A percentile compares a stretch with the other conserved stretches of the same genome.
Conservation (phyloP, 2,329 filamentous ascomycete species). For the Alternaria burnsii region DNA sequence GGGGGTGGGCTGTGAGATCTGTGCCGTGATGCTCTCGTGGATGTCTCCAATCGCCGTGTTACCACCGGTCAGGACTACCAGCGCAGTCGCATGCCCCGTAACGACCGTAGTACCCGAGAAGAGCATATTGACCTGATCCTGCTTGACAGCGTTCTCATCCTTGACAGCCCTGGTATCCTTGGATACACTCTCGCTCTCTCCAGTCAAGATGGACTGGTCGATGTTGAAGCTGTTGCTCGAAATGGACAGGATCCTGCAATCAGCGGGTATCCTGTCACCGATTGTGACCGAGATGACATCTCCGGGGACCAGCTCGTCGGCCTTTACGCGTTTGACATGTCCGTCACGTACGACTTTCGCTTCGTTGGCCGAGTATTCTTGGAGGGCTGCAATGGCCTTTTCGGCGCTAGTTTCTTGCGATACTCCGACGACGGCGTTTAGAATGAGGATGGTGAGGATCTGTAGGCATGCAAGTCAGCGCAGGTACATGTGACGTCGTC, state of each 20-base stretch:
- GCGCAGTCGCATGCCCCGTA: constrained; percentile 87
- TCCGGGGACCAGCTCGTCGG: constrained; percentile 95
- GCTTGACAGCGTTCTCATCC: constrained; percentile 88
- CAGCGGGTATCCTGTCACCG: constrained; percentile 91
- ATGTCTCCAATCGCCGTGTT: constrained; percentile 98
- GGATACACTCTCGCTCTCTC: constrained; percentile 95
- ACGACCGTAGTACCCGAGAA: constrained; percentile 99
- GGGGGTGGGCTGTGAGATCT: constrained; percentile 96
- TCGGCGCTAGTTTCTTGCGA: constrained; percentile 99
- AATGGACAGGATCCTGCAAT: constrained; percentile 88
- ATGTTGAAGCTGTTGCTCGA: constrained; percentile 98
- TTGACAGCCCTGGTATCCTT: constrained; percentile 77
- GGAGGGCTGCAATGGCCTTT: constrained; percentile 95
- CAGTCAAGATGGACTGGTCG: constrained; percentile 96
- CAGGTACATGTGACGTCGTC: neutral
- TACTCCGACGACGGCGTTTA: constrained; percentile 96
- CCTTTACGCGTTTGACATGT: constrained; percentile 81
- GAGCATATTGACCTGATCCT: constrained; percentile 97
- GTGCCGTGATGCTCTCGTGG: constrained; percentile 96
- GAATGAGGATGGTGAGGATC: constrained; percentile 95
- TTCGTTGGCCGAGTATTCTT: constrained; percentile 99
- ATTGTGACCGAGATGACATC: constrained; percentile 89
- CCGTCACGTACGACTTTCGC: constrained; percentile 92
- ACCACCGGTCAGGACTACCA: constrained; percentile 88
- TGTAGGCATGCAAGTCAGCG: constrained; percentile 51